These are phyloP conservation scores for Ammopiptanthus mongolicus DNA, from an alignment of 306 rosid species.

Conservation along the genomic window DNA sequence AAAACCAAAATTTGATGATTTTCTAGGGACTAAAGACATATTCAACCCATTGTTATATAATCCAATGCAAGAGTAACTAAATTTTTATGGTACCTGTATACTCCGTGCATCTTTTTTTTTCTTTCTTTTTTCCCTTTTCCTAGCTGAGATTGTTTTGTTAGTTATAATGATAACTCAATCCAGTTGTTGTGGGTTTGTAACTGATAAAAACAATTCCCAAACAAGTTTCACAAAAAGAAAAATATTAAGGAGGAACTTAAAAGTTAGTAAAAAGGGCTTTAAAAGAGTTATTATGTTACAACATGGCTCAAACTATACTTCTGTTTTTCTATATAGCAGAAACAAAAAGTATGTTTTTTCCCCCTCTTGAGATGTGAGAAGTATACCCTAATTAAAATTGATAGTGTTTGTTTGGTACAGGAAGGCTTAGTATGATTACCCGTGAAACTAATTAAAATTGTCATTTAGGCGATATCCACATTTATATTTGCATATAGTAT, in stretches of 20 bases:
- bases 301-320: neutral
- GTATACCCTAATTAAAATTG: no score
- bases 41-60: no score
- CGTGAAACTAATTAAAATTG: neutral
- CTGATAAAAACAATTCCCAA: neutral
- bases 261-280: neutral
- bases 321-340: neutral
- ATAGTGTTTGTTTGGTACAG: neutral
- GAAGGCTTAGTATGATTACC: neutral
- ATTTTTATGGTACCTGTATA: neutral
- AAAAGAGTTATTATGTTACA: neutral
- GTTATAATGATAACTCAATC: neutral
- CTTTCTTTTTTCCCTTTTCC: neutral
- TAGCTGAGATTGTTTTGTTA: neutral
- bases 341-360: neutral
- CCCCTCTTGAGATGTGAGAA: neutral
- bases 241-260: neutral
- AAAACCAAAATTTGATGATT: no score
- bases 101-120: neutral
- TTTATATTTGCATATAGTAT: no score
- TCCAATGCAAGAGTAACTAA: neutral
- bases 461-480: no score
- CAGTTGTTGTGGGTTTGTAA: neutral
- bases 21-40: no score
- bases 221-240: neutral